Evolutionary conservation across 208 protist genomes (phyloP).

Genomic region (Acanthamoeba quina): DNA sequence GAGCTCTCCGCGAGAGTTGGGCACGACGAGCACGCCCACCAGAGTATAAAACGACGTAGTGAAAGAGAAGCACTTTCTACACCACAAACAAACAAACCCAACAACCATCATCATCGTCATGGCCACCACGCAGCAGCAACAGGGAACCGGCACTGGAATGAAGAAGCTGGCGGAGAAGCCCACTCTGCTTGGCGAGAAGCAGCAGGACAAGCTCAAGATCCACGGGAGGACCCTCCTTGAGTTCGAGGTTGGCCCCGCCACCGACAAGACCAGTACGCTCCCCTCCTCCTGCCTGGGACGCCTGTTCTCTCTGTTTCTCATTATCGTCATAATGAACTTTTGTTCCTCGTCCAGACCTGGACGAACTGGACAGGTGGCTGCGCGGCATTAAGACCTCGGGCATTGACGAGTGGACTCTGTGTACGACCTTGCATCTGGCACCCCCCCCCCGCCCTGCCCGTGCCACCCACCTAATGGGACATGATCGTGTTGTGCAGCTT

Average conservation of each 20-base stretch:
- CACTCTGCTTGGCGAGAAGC: conserved; percentile 1
- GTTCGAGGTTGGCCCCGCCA: conserved; percentile 31
- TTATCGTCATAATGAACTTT: neutral
- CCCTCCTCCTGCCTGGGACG: neutral
- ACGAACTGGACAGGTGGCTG: conserved; percentile 52
- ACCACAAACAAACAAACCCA: neutral
- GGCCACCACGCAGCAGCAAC: conserved; percentile 10
- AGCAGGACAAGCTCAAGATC: conserved; percentile 71
- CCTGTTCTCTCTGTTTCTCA: neutral
- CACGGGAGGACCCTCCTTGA: conserved; percentile 43
- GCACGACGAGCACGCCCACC: neutral
- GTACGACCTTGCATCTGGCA: neutral
- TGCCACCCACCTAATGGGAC: too few relatives aligned
- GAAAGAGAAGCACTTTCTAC: neutral
- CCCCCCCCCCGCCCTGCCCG: too few relatives aligned
- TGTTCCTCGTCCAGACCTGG: neutral
- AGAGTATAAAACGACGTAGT: neutral
- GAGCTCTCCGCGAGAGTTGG: neutral
- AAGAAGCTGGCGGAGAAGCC: conserved; percentile 55
- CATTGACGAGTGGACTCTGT: conserved; percentile 64
- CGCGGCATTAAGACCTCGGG: conserved; percentile 22
- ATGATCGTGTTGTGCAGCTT: neutral
- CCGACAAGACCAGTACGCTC: neutral
- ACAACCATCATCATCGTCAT: neutral
- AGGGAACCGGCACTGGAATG: neutral